Evolutionary conservation across 306 rosid genomes (phyloP).

Genomic region (Astragalus membranaceus): DNA sequence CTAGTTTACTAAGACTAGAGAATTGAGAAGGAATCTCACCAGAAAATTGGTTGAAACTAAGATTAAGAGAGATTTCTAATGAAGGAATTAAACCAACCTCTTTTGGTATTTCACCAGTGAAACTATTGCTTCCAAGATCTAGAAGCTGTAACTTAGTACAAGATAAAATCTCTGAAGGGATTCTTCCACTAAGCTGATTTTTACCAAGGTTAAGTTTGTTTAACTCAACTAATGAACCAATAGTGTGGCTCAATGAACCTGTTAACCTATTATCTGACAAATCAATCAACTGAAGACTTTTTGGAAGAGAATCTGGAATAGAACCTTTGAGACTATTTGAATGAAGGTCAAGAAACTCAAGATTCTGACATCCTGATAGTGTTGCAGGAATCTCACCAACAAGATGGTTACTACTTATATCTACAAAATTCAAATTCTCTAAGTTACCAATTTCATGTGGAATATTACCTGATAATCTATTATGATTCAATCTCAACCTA

Average conservation of each 20-base stretch:
- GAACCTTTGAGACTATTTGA: slow-evolving; percentile 64
- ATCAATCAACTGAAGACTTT: slow-evolving; percentile 59
- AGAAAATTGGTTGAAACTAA: slow-evolving; percentile 69
- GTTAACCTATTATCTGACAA: slow-evolving; percentile 62
- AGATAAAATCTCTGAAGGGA: slow-evolving; percentile 69
- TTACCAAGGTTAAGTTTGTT: slow-evolving; percentile 68
- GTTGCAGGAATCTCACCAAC: slow-evolving; percentile 67
- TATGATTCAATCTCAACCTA: slow-evolving; percentile 61
- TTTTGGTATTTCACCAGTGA: slow-evolving; percentile 73
- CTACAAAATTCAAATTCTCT: slow-evolving; percentile 59
- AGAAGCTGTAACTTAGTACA: slow-evolving; percentile 70
- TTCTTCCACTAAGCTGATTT: slow-evolving; percentile 59
- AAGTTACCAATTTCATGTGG: slow-evolving; percentile 78
- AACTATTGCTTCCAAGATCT: slow-evolving; percentile 69
- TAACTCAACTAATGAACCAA: slow-evolving; percentile 60
- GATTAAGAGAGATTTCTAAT: slow-evolving; percentile 80
- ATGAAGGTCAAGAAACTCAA: slow-evolving; percentile 82
- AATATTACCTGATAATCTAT: slow-evolving; percentile 64
- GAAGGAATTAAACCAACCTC: slow-evolving; percentile 66
- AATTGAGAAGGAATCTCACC: slow-evolving; percentile 71
- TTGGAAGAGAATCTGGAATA: slow-evolving; percentile 65
- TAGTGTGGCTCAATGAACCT: slow-evolving; percentile 46
- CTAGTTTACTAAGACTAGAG: slow-evolving; percentile 61
- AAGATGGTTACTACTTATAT: slow-evolving; percentile 60
- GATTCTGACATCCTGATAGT: slow-evolving; percentile 53